phyloP scores from a whole-genome alignment of 1,284 basidiomycete genomes.

The Acaromyces ingoldii region DNA sequence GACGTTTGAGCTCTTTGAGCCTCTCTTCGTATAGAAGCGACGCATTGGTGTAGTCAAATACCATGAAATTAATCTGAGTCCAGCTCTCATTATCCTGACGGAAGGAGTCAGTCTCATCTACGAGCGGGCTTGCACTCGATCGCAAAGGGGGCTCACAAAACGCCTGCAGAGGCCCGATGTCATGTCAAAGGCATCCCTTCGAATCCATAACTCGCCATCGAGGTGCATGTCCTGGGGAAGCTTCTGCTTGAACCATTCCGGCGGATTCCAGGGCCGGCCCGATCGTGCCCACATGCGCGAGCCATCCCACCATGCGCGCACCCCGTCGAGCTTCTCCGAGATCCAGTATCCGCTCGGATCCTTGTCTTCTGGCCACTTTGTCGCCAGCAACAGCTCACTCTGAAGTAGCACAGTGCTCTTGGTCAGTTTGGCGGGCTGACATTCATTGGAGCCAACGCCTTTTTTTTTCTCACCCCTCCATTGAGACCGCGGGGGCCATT shows the following conservation, averaged over 20 bases:
- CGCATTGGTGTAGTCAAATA: conserved; percentile 59
- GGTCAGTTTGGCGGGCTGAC: too few species aligned
- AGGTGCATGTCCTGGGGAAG: conserved; percentile 60
- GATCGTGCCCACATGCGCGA: conserved; percentile 4
- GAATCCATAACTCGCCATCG: conserved; percentile 56
- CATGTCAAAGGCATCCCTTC: conserved; percentile 13
- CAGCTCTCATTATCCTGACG: conserved; percentile 60
- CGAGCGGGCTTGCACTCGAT: too few species aligned
- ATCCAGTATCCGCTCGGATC: conserved; percentile 65
- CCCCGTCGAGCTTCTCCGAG: conserved; percentile 58
- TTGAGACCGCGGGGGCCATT: neutral
- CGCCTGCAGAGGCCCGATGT: conserved; percentile 6
- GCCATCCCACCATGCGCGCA: conserved; percentile 50
- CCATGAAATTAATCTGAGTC: conserved; percentile 59
- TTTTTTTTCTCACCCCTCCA: conserved; percentile 9
- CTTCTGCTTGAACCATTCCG: conserved; percentile 21
- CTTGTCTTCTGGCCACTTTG: conserved; percentile 59
- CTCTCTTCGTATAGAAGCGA: conserved; percentile 59
- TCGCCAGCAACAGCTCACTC: conserved; percentile 7
- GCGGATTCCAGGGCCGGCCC: conserved; percentile 5
- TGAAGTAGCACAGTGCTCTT: neutral
- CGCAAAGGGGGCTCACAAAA: neutral
- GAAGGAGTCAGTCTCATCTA: neutral
- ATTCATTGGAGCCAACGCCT: too few species aligned
- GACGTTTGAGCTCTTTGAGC: conserved; percentile 54